Evolutionary conservation across 1,284 basidiomycete genomes (phyloP), one percentile per base, ranked within the genome.

Genomic region (Rhodotorula glutinis): DNA sequence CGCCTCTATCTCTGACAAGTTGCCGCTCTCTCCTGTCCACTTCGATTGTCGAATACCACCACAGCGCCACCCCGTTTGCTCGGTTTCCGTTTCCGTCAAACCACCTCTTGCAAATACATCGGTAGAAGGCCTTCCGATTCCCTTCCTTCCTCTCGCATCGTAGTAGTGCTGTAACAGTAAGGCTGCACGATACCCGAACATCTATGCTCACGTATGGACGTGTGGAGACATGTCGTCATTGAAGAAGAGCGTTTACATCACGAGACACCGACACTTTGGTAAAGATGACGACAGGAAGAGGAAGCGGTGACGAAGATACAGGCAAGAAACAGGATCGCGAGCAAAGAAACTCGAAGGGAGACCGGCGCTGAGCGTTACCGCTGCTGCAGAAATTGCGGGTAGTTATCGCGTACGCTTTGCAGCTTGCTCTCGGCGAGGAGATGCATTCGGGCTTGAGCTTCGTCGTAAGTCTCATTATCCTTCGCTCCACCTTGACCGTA

Each of bases 381-480:
- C 33, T 38, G 29, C 29, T 23, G 49, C 2, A 51, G 49, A 25
- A 51, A 51, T n/a, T 51, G 49, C 49, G 49, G 49, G n/a, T n/a
- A 51, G n/a, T 51, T 23, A 3, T 46, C 43, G 13, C 21, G 29
- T 4, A 57, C 19, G 23, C 30, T 11, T 13, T 51, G n/a, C n/a
- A 51, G 49, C 8, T 51, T 51, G 21, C 23, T 44, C 23, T 29
- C 30, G 17, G 52, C 30, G 17, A 38, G 46, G 7, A 38, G 43
- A 29, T 46, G 25, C 44, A 62, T 29, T 2, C 60, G 60, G n/a
- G 54, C 62, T 56, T 64, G 62, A 27, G 66, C 66, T 19, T 53
- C 27, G 13, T 64, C 62, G 56, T 58, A 68, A 47, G 59, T 61
- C 47, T 68, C 66, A 14, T 43, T n/a, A 7, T 27, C n/a, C 3